Conservation (phyloP, 306 rosid species). For the Ormosia semicastrata region DNA sequence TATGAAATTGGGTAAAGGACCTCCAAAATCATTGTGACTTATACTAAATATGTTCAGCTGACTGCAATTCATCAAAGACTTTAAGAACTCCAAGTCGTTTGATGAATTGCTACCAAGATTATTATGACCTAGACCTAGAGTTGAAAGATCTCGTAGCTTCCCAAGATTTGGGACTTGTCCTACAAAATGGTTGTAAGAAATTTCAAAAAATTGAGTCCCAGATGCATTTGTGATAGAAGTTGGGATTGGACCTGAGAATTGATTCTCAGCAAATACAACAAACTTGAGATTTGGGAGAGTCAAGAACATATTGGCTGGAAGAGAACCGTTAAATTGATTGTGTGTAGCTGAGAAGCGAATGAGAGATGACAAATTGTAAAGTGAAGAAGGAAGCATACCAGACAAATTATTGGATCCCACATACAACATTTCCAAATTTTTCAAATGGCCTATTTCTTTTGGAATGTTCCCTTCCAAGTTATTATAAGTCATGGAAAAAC, state of each 20-base stretch:
- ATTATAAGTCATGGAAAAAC: too few species aligned
- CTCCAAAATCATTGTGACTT: background rate
- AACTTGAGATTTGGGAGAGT: background rate
- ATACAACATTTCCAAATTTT: too few species aligned
- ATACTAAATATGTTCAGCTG: background rate
- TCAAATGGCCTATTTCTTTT: too few species aligned
- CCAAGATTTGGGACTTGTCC: background rate
- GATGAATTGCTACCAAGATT: conserved; percentile 12
- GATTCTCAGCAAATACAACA: too few species aligned
- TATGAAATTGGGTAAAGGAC: conserved; percentile 1
- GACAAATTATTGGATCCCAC: too few species aligned
- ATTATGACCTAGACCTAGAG: background rate
- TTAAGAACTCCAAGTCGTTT: conserved; percentile 1
- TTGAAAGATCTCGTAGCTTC: background rate
- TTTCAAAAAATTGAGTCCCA: background rate
- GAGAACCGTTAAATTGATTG: background rate
- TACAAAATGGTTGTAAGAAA: background rate
- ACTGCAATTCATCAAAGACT: conserved; percentile 17
- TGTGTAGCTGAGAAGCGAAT: accelerated
- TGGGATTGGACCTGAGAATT: background rate
- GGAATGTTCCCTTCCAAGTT: too few species aligned
- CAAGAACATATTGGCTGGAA: background rate
- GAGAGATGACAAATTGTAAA: background rate
- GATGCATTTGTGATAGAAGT: background rate
- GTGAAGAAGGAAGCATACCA: too few species aligned